Percentiles rank a stretch among this genome's conserved stretches.
Evolutionary conservation across 768 basidiomycete genomes (phyloP).

Genomic region (Amanita subjunquillea): DNA sequence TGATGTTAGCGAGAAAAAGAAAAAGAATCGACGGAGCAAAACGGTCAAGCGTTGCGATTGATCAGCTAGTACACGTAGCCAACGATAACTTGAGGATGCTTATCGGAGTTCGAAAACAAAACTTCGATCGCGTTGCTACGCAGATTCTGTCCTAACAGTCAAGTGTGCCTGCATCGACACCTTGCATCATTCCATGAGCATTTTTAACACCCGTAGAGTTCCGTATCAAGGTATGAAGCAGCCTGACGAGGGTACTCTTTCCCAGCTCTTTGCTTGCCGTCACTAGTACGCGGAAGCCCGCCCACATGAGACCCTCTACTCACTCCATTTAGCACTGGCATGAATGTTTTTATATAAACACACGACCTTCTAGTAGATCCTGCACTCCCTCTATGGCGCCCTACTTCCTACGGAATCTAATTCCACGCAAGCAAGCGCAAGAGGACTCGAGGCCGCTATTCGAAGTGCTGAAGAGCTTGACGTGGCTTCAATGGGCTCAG

Average conservation of each 20-base stretch:
- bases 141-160: no score
- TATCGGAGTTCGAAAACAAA: no score
- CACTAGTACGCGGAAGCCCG: no score
- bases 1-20: conserved; percentile 33
- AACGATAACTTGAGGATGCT: no score
- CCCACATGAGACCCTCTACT: no score
- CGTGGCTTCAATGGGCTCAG: conserved; percentile 41
- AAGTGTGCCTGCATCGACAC: no score
- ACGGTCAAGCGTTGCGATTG: conserved; percentile 30
- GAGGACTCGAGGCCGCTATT: conserved; percentile 26
- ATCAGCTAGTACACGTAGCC: neutral
- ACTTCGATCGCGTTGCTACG: no score
- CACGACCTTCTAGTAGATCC: neutral
- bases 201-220: no score
- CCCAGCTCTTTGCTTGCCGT: no score
- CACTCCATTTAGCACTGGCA: neutral
- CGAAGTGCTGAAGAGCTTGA: conserved; percentile 30
- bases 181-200: no score
- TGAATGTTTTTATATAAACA: neutral
- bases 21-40: conserved; percentile 34
- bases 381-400: conserved; percentile 28
- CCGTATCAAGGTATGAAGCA: no score
- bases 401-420: conserved; percentile 30
- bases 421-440: conserved; percentile 30
- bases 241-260: no score